Evolutionary conservation across 139 green algal species (phyloP).

Genomic region (Chlorella sorokiniana): DNA sequence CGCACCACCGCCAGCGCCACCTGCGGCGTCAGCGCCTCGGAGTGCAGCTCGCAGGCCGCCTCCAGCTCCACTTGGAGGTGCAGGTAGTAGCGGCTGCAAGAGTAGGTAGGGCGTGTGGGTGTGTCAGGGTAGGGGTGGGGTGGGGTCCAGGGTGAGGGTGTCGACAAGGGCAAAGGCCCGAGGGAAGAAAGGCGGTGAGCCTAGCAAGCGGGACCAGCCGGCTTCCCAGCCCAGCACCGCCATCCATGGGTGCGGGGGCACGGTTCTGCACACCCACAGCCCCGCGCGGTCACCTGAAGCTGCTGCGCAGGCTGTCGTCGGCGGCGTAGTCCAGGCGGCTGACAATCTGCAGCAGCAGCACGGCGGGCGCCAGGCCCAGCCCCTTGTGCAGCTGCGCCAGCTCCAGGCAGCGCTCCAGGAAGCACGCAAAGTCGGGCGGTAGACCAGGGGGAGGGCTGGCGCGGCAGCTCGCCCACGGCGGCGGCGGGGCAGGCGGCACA

Average conservation of each 20-base stretch:
- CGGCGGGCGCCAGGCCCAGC: conserved; percentile 9
- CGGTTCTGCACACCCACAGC: too few species aligned
- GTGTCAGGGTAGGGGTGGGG: not conserved
- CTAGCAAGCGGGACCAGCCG: too few species aligned
- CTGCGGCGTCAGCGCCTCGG: conserved; percentile 4
- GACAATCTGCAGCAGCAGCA: conserved; percentile 33
- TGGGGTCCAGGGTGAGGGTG: not conserved
- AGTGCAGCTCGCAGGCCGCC: conserved; percentile 16
- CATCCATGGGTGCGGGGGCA: too few species aligned
- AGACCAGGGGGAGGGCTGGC: conserved; percentile 15
- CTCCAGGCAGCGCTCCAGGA: conserved; percentile 23
- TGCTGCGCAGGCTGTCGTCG: not conserved
- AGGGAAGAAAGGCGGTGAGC: too few species aligned
- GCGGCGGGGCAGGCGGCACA: conserved; percentile 16
- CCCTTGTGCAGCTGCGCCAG: not conserved
- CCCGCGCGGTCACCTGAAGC: not conserved
- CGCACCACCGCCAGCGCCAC: conserved; percentile 19
- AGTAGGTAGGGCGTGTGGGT: not conserved
- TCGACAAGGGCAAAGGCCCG: too few species aligned
- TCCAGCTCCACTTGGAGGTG: conserved; percentile 24
- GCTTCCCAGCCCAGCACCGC: too few species aligned
- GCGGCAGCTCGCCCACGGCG: not conserved
- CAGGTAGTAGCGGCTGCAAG: conserved; percentile 20
- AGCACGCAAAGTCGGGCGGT: conserved; percentile 9
- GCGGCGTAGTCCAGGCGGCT: conserved; percentile 2